Evolutionary conservation across 768 basidiomycete species (phyloP).

Genomic region (Hypsizygus marmoreus): DNA sequence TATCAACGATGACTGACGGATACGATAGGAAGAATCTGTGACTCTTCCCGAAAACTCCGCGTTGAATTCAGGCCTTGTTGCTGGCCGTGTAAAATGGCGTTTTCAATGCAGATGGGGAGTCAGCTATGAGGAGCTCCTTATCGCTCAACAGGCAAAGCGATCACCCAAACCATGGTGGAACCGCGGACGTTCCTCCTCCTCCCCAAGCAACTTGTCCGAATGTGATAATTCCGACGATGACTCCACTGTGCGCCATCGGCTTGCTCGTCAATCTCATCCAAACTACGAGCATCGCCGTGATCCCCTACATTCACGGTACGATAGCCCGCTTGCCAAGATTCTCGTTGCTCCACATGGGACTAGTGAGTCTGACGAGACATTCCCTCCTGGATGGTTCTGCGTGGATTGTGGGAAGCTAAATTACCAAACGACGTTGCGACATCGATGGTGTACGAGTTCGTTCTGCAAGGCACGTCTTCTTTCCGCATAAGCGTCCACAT

Average conservation of each 20-base stretch:
- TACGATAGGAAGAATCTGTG: slow-evolving; percentile 25
- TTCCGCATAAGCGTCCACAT: neutral
- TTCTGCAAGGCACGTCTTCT: slow-evolving; percentile 37
- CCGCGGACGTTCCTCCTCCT: slow-evolving; percentile 13
- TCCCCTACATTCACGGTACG: slow-evolving; percentile 4
- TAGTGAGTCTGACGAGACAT: slow-evolving; percentile 30
- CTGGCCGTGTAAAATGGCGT: slow-evolving; percentile 45
- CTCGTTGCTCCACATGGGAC: slow-evolving; percentile 30
- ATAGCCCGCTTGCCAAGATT: slow-evolving; percentile 19
- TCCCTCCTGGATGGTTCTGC: slow-evolving; percentile 54
- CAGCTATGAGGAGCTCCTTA: slow-evolving; percentile 46
- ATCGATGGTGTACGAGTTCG: slow-evolving; percentile 44
- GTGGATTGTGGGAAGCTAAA: slow-evolving; percentile 49
- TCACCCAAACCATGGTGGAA: slow-evolving; percentile 30
- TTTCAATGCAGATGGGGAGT: slow-evolving; percentile 50
- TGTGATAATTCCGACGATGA: too few relatives aligned
- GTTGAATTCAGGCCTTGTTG: slow-evolving; percentile 4
- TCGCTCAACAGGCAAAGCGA: slow-evolving; percentile 7
- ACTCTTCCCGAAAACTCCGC: slow-evolving; percentile 1
- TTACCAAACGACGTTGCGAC: slow-evolving; percentile 44
- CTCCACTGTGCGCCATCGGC: too few relatives aligned
- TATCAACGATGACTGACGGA: too few relatives aligned
- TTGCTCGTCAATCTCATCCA: neutral
- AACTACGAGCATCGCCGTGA: neutral
- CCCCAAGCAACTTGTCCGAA: neutral